phyloP scores from a whole-genome alignment of 768 basidiomycete species.

The Psilocybe sp. region DNA sequence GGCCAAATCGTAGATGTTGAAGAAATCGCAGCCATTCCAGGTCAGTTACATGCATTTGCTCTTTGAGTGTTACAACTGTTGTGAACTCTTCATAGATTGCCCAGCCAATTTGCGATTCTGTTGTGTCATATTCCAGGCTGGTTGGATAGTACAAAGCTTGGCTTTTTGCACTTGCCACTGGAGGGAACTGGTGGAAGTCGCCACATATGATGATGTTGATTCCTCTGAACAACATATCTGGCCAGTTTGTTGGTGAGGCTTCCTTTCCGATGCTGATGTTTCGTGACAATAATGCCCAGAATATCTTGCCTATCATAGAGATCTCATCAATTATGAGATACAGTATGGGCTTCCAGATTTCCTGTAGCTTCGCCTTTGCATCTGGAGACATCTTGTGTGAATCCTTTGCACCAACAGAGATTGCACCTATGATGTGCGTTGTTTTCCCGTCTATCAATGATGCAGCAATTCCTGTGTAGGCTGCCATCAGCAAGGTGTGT shows the following conservation, averaged over 20 bases:
- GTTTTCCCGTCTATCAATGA: conserved; percentile 36
- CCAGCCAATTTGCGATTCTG: conserved; percentile 11
- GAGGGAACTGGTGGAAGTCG: conserved; percentile 45
- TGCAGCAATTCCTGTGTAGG: conserved; percentile 37
- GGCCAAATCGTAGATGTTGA: conserved; percentile 19
- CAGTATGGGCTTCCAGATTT: conserved; percentile 5
- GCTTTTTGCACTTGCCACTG: conserved; percentile 23
- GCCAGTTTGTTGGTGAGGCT: background rate
- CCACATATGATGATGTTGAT: conserved; percentile 38
- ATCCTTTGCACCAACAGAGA: background rate
- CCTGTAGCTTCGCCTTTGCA: conserved; percentile 23
- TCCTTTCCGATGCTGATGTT: conserved; percentile 15
- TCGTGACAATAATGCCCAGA: conserved; percentile 22
- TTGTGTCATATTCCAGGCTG: background rate
- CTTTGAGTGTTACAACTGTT: conserved; percentile 31
- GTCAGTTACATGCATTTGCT: conserved; percentile 33
- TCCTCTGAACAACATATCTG: conserved; percentile 26
- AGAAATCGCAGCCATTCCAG: conserved; percentile 28
- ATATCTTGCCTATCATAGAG: conserved; percentile 31
- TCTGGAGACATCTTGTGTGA: background rate
- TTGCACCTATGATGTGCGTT: conserved; percentile 18
- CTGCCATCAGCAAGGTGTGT: conserved; percentile 27
- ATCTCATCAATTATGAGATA: conserved; percentile 36
- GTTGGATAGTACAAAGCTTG: conserved; percentile 21
- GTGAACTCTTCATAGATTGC: conserved; percentile 25